phyloP scores from a whole-genome alignment of 1,139 yeast genomes.

The Kodamaea ohmeri region DNA sequence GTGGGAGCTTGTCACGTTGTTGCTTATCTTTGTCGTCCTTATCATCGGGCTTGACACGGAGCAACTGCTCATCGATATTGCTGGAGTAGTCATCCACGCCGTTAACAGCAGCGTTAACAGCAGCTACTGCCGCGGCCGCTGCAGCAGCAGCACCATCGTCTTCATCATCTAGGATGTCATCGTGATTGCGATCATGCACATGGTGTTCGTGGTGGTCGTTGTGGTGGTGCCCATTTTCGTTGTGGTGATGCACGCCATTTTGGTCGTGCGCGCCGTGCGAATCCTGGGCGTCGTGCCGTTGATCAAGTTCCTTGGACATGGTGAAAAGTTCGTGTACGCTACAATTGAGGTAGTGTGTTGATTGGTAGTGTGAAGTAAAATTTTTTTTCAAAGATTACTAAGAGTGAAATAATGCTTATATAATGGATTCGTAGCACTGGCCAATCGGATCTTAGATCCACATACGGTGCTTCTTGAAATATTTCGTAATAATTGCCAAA shows the following conservation, averaged over 20 bases:
- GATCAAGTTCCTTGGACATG: slow-evolving; percentile 9
- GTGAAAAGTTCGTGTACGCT: slow-evolving; percentile 11
- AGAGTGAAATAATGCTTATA: neutral
- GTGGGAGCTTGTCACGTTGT: slow-evolving; percentile 18
- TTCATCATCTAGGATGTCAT: slow-evolving; percentile 5
- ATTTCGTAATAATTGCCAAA: no score
- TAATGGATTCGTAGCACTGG: neutral
- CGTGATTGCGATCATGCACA: slow-evolving; percentile 12
- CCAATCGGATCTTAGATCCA: no score
- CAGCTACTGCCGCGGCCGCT: slow-evolving; percentile 13
- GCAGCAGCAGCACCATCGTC: slow-evolving; percentile 11
- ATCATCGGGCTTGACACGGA: slow-evolving; percentile 27
- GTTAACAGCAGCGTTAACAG: slow-evolving; percentile 9
- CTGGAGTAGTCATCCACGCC: slow-evolving; percentile 35
- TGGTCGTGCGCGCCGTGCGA: slow-evolving; percentile 6
- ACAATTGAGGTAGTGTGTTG: slow-evolving; percentile 10
- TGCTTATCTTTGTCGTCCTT: slow-evolving; percentile 20
- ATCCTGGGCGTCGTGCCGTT: slow-evolving; percentile 8
- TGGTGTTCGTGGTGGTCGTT: slow-evolving; percentile 7
- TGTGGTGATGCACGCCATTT: neutral
- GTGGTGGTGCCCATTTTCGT: slow-evolving; percentile 1
- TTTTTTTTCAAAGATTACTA: slow-evolving; percentile 3
- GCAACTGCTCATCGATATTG: slow-evolving; percentile 47
- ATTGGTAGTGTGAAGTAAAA: slow-evolving; percentile 10
- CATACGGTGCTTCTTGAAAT: no score